Percentiles rank a stretch among this genome's conserved stretches.
These are phyloP conservation scores for Phytophthora rubi DNA, from an alignment of 352 stramenopile species.

Conservation along the genomic window DNA sequence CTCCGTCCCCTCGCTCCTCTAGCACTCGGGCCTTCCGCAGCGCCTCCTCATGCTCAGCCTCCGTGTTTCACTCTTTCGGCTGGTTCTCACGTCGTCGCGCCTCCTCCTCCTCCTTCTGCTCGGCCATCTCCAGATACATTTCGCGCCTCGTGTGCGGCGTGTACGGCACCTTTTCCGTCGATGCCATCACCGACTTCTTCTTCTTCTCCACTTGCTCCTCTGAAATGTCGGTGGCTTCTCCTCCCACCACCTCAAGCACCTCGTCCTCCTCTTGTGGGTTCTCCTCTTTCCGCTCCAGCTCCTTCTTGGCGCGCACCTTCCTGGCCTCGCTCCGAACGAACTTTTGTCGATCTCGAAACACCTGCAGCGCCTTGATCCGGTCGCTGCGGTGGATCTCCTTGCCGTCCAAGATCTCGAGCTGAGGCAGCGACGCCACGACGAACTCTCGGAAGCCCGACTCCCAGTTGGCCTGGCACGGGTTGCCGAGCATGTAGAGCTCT, in stretches of 20 bases:
- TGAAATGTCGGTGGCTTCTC: conserved; percentile 53
- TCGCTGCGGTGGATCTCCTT: conserved; percentile 89
- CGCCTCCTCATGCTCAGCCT: conserved; percentile 81
- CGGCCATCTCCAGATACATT: conserved; percentile 94
- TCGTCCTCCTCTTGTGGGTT: conserved; percentile 30
- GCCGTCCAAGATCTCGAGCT: conserved; percentile 89
- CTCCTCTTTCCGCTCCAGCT: conserved; percentile 15
- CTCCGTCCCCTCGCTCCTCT: conserved; percentile 44
- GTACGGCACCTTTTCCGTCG: conserved; percentile 69
- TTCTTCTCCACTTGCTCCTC: conserved; percentile 5
- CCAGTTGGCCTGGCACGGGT: conserved; percentile 89
- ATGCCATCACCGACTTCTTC: conserved; percentile 50
- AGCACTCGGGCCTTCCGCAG: conserved; percentile 44
- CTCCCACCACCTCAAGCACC: conserved; percentile 48
- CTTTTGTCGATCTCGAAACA: conserved; percentile 57
- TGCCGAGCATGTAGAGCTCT: conserved; percentile 96
- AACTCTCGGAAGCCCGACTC: conserved; percentile 77
- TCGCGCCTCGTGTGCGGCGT: conserved; percentile 68
- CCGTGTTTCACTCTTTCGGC: conserved; percentile 87
- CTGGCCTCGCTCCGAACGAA: conserved; percentile 44
- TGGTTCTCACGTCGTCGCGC: conserved; percentile 76
- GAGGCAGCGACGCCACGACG: conserved; percentile 87
- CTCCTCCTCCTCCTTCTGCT: conserved; percentile 94
- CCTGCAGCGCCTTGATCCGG: conserved; percentile 88
- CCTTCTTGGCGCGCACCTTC: conserved; percentile 32